Base-by-base conservation (phyloP, 768 basidiomycete genomes). In the Pilatotrama ljubarskyi region DNA sequence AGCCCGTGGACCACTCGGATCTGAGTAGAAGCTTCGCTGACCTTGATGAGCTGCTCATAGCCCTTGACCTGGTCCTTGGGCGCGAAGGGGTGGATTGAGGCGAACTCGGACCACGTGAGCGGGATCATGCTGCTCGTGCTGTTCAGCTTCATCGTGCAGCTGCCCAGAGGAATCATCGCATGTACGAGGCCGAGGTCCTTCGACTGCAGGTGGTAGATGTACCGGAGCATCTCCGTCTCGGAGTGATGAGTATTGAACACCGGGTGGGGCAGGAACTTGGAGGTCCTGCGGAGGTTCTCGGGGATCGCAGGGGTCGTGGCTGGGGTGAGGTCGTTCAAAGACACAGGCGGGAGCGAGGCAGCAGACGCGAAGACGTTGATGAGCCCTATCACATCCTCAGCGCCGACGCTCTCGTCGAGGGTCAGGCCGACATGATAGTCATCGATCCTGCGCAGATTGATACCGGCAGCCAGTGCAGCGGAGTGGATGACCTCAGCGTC, bases 101-200 rank as follows among this genome's bases (percentile, higher is more conserved):
- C 84, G 73, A 94, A 98, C 73, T 95, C 93, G 9, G 93, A 91
- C 90, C 91, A 95, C 2, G 94, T 96, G 35, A 99, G 77, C 2
- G 96, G 95, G 42, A 93, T 89, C 95, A 98, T 98, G 68, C 95
- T 96, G 44, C 93, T 95, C 2, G 95, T 97, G 70, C 93, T 94
- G 78, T 99, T 99, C 56, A 99, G 82, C 76, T 98, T 97, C 95
- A 96, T 97, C 6, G 95, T 96, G 75, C 95, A 95, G 72, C 93
- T 95, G 58, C 95, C 95, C 3, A 95, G 84, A 13, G 93, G 88
- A 66, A 97, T 98, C 93, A 98, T 98, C 44, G 93, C 85, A 72
- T 99, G 97, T 9, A 92, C 90, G 32, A 99, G 87, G 26, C 93
- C 89, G 58, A 98, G 84, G 71, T 99, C 97, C 77, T 98, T 98